Conservation (phyloP, 2,329 filamentous ascomycete genomes). For the Colletotrichum sp. region DNA sequence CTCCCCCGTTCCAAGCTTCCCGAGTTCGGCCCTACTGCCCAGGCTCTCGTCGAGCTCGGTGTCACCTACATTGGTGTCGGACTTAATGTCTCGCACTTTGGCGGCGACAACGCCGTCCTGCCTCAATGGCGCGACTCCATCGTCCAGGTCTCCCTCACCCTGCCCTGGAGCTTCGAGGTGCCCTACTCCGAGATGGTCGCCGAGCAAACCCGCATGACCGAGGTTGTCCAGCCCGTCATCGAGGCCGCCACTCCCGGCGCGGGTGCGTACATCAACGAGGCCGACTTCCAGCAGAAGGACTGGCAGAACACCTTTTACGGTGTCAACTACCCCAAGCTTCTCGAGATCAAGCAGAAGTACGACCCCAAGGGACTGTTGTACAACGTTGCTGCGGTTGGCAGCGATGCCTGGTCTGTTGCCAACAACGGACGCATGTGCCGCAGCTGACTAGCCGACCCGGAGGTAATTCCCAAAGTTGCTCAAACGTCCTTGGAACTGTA, state of each 20-base stretch:
- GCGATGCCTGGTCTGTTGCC: conserved; percentile 26
- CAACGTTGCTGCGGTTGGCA: conserved; percentile 30
- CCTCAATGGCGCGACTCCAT: conserved; percentile 44
- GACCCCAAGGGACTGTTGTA: conserved; percentile 35
- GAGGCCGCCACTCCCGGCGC: conserved; percentile 29
- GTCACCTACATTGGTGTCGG: conserved; percentile 17
- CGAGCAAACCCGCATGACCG: conserved; percentile 26
- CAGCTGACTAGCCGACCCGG: neutral
- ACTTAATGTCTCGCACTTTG: conserved; percentile 15
- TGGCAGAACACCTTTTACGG: conserved; percentile 35
- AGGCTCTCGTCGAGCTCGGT: conserved; percentile 5
- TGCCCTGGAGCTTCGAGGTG: conserved; percentile 14
- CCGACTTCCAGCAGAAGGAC: conserved; percentile 32
- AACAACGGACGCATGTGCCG: conserved; percentile 23
- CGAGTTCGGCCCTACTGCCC: conserved; percentile 7
- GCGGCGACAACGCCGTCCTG: conserved; percentile 37
- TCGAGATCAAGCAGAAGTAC: conserved; percentile 31
- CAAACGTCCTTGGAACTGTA: neutral
- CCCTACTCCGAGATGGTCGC: conserved; percentile 17
- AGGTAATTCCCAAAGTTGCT: neutral
- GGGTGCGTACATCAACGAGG: conserved; percentile 35
- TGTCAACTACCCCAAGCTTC: conserved; percentile 27
- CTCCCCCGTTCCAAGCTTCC: conserved; percentile 30
- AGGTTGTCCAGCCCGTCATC: conserved; percentile 31
- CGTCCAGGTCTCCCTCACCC: conserved; percentile 30